Base-by-base conservation (phyloP, 768 basidiomycete species). In the Tubosaeta sp. region DNA sequence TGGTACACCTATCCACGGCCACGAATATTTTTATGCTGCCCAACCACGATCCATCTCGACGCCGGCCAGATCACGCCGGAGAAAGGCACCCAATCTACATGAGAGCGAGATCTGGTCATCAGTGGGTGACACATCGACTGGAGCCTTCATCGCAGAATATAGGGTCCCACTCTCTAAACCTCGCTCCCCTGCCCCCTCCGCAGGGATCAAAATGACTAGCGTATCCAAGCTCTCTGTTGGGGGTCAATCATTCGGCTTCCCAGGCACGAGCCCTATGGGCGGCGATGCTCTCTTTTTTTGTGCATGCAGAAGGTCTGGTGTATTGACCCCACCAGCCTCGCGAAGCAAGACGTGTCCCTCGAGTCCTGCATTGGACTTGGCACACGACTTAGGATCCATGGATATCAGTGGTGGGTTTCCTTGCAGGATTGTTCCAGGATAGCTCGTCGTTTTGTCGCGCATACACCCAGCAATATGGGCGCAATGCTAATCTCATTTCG, bases 21-120 rank as follows among this genome's bases (percentile, higher is more conserved):
- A 25, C 16, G 35, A 48, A 3, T 57, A 55, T 2, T 68, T 68
- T 48, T 54, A 66, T 47, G 16, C 19, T 1, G 51, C 48, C n/a
- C 34, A 32, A 32, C 66, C 67, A 2, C 66, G 53, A 43, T 68
- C 42, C 25, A 59, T 44, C 34, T 68, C 67, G 5, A 68, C 68
- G 43, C 67, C 68, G 5, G 53, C 41, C 6, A 18, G n/a, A 34
- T 40, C 40, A 34, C 53, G 58, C 24, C 4, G 3, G 2, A 56
- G 45, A 39, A 52, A 47, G 19, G 13, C 19, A 27, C 27, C 6
- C 27, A 27, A 27, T 27, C 6, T 27, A 2, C 27, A 9, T 27
- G 27, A 9, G 27, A 6, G 27, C 9, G 27, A 9, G 27, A 27
- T 27, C 10, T 18, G 16, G 21, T 22, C 50, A 18, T 48, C 7